Conservation (phyloP, 345 rosid genomes). For the Rhodomyrtus tomentosa region DNA sequence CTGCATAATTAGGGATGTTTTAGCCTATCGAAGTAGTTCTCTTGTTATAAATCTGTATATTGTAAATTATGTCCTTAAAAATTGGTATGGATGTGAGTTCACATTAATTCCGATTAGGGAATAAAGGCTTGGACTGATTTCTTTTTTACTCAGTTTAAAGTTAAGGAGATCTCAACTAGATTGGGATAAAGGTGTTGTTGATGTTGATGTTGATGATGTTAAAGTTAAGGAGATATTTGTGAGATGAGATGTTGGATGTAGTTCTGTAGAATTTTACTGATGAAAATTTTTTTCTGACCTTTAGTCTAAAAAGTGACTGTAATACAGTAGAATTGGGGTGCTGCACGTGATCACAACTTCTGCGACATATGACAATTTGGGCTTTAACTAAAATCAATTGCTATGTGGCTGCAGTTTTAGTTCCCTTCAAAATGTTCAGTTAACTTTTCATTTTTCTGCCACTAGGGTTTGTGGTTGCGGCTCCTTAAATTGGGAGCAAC, state of each 20-base stretch:
- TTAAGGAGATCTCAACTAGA: background rate
- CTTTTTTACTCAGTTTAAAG: background rate
- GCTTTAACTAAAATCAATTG: background rate
- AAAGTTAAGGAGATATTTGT: background rate
- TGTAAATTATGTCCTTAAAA: background rate
- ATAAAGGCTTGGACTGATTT: background rate
- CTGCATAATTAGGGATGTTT: background rate
- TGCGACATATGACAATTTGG: background rate
- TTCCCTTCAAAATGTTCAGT: background rate
- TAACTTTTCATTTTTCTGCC: background rate
- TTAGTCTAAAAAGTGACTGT: background rate
- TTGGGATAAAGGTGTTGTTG: no score
- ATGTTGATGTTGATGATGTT: no score
- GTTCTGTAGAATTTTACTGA: background rate
- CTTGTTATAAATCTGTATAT: background rate
- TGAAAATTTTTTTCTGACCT: background rate
- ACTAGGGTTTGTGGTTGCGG: conserved; percentile 91
- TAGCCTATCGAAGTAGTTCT: background rate
- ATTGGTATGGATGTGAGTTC: background rate
- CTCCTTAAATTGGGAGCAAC: conserved; percentile 79
- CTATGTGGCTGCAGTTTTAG: background rate
- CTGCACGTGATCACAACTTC: background rate
- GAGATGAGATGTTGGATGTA: background rate
- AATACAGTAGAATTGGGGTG: background rate
- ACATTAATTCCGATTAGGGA: background rate